These are phyloP conservation scores for Rhodotorula diobovata DNA, from an alignment of 768 basidiomycete species.

Conservation along the genomic window DNA sequence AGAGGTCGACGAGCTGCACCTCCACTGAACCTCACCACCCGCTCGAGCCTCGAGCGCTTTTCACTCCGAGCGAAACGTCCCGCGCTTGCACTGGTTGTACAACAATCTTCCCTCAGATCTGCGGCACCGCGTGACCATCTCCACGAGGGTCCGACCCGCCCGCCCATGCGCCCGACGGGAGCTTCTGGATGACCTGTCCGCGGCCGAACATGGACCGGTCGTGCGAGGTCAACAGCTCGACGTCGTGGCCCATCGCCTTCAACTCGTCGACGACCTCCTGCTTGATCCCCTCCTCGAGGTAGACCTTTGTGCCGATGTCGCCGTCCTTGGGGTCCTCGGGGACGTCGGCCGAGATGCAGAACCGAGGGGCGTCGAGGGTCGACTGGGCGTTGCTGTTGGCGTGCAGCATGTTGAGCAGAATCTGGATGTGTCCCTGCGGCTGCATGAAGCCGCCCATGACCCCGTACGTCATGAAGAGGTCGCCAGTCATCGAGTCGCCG, in stretches of 20 bases:
- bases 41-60: too few relatives aligned
- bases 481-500: conserved; percentile 48
- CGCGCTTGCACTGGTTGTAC: too few relatives aligned
- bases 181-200: conserved; percentile 76
- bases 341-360: conserved; percentile 84
- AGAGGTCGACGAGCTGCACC: too few relatives aligned
- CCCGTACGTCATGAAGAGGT: conserved; percentile 63
- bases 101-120: conserved; percentile 19
- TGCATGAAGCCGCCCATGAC: conserved; percentile 57
- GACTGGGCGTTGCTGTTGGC: conserved; percentile 82
- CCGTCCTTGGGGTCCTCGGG: conserved; percentile 56
- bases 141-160: conserved; percentile 71
- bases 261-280: conserved; percentile 62
- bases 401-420: conserved; percentile 59
- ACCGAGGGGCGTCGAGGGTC: conserved; percentile 87
- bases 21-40: too few relatives aligned
- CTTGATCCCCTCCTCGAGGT: conserved; percentile 73
- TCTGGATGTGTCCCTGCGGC: conserved; percentile 92
- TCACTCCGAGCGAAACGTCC: too few relatives aligned
- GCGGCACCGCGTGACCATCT: conserved; percentile 38
- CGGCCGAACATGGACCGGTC: conserved; percentile 61
- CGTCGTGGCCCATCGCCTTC: conserved; percentile 83
- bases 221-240: conserved; percentile 60
- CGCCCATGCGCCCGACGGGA: conserved; percentile 79
- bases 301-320: conserved; percentile 75